These are phyloP conservation scores for Amphicarpaea edgeworthii DNA, from an alignment of 306 rosid species.

Conservation along the genomic window DNA sequence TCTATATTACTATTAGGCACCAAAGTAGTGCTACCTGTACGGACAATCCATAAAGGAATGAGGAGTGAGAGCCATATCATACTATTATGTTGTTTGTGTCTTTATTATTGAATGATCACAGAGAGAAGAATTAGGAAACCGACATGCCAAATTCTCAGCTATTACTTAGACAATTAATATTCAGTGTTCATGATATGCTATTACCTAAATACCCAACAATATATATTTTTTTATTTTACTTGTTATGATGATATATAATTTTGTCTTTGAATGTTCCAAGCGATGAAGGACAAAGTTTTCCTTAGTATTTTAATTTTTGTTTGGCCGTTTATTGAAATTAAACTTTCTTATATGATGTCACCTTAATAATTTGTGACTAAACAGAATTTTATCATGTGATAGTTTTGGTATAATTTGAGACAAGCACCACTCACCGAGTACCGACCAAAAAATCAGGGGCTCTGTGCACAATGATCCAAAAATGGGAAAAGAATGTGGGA, in stretches of 20 bases:
- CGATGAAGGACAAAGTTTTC: neutral
- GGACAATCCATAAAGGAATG: neutral
- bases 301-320: neutral
- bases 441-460: slow-evolving; percentile 38
- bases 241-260: neutral
- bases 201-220: neutral
- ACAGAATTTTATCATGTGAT: slow-evolving; percentile 23
- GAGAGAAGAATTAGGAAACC: neutral
- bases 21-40: neutral
- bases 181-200: neutral
- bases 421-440: slow-evolving; percentile 3
- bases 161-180: neutral
- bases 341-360: slow-evolving; percentile 3
- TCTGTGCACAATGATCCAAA: slow-evolving; percentile 18
- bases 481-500: slow-evolving; percentile 16
- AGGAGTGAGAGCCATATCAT: neutral
- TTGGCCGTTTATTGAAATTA: neutral
- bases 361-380: slow-evolving; percentile 1
- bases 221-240: neutral
- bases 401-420: slow-evolving; percentile 15
- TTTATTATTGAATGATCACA: neutral
- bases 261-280: neutral
- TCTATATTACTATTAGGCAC: neutral
- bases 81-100: neutral
- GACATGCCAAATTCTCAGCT: neutral